A percentile compares a stretch with the other conserved stretches of the same genome.
Evolutionary conservation across 2,329 filamentous ascomycete species (phyloP).

Genomic region (Colletotrichum somersetense): DNA sequence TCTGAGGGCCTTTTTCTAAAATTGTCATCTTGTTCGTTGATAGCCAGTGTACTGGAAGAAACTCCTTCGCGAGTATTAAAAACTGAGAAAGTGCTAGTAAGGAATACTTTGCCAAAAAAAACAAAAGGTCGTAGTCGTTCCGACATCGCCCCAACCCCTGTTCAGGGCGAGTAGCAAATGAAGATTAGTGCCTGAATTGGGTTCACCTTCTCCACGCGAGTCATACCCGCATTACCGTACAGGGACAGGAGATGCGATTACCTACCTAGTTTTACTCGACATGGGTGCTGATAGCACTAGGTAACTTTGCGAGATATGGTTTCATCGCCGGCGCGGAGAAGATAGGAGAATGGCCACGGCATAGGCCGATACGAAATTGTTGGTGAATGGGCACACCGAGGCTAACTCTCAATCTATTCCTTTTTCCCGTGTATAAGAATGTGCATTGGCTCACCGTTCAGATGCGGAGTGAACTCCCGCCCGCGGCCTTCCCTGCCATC

Average conservation of each 20-base stretch:
- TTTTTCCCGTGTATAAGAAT: not conserved
- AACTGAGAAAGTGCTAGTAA: not conserved
- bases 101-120: slow-evolving; percentile 11
- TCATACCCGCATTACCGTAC: slow-evolving; percentile 6
- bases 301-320: slow-evolving; percentile 19
- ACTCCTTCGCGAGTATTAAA: not conserved
- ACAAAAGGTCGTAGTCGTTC: slow-evolving; percentile 24
- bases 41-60: not conserved
- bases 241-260: slow-evolving; percentile 6
- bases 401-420: not conserved
- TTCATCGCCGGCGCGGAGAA: slow-evolving; percentile 28
- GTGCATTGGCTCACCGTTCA: not conserved
- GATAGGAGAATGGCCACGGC: slow-evolving; percentile 17
- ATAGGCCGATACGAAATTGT: not conserved
- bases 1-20: not conserved
- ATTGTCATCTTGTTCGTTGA: not conserved
- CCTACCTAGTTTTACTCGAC: not conserved
- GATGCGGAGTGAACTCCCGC: too few species aligned
- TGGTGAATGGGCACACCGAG: not conserved
- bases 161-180: slow-evolving; percentile 15
- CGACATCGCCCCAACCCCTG: slow-evolving; percentile 31
- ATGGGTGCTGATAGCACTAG: slow-evolving; percentile 31
- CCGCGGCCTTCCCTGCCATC: not conserved
- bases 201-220: slow-evolving; percentile 16
- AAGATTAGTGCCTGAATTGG: slow-evolving; percentile 21